phyloP scores from a whole-genome alignment of 1,139 yeast genomes.

The Candida pseudoviswanathii region DNA sequence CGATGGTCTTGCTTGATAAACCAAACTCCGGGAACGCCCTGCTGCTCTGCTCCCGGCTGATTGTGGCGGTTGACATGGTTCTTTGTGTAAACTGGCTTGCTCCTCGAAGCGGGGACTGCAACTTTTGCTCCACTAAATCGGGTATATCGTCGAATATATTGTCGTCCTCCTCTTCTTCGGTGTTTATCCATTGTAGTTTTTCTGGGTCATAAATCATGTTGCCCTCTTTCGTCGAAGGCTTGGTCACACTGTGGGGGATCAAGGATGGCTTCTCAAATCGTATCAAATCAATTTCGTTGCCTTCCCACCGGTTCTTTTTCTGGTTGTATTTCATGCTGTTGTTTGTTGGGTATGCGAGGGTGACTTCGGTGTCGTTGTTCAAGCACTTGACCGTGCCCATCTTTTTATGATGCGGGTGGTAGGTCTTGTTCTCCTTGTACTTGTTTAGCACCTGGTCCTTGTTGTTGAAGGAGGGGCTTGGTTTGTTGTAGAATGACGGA shows the following conservation, averaged over 20 bases:
- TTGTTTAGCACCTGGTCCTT: slow-evolving; percentile 29
- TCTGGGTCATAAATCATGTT: slow-evolving; percentile 66
- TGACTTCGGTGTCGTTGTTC: slow-evolving; percentile 18
- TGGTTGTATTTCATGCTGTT: slow-evolving; percentile 58
- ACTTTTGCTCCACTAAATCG: slow-evolving; percentile 24
- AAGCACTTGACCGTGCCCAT: slow-evolving; percentile 38
- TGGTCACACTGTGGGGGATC: slow-evolving; percentile 32
- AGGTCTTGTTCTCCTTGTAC: slow-evolving; percentile 24
- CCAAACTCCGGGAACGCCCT: slow-evolving; percentile 35
- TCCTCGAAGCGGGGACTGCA: slow-evolving; percentile 21
- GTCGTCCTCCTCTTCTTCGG: slow-evolving; percentile 36
- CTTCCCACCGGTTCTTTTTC: slow-evolving; percentile 61
- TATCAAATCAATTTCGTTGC: slow-evolving; percentile 60
- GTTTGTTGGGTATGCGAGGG: slow-evolving; percentile 22
- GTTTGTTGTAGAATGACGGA: slow-evolving; percentile 41
- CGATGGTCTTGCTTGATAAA: slow-evolving; percentile 40
- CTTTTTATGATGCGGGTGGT: slow-evolving; percentile 18
- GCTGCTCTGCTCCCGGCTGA: slow-evolving; percentile 4
- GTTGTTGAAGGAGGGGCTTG: slow-evolving; percentile 18
- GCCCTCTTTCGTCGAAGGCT: slow-evolving; percentile 9
- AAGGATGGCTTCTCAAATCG: slow-evolving; percentile 50
- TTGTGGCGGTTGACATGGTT: slow-evolving; percentile 32
- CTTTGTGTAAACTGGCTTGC: slow-evolving; percentile 38
- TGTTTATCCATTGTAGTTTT: slow-evolving; percentile 57
- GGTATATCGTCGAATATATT: slow-evolving; percentile 57